A percentile compares a stretch with the other conserved stretches of the same genome.
phyloP scores from a whole-genome alignment of 106 monocot genomes.

The Dioscorea dumetorum region DNA sequence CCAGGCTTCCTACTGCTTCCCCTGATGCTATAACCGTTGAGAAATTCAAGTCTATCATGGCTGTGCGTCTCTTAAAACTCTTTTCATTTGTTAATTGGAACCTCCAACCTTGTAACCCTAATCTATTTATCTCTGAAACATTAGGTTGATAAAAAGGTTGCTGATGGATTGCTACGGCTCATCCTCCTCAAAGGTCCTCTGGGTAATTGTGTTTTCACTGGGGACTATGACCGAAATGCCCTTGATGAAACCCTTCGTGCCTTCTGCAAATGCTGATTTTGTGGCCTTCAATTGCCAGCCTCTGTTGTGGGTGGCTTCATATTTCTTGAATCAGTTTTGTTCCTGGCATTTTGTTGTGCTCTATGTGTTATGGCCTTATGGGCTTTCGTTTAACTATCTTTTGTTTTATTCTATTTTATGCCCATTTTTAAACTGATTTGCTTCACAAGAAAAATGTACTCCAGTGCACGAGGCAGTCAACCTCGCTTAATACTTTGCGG shows the following conservation, averaged over 20 bases:
- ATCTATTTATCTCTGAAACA: background rate
- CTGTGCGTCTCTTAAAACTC: slow-evolving; percentile 34
- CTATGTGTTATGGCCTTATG: too few species aligned
- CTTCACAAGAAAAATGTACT: too few species aligned
- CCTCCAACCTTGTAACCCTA: slow-evolving; percentile 13
- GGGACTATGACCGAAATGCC: slow-evolving; percentile 70
- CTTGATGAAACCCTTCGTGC: slow-evolving; percentile 89
- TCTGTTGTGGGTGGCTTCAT: background rate
- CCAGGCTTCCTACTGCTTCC: slow-evolving; percentile 66
- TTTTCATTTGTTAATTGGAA: background rate
- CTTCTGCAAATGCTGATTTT: slow-evolving; percentile 65
- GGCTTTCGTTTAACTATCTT: too few species aligned
- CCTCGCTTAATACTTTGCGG: too few species aligned
- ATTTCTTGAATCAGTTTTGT: background rate
- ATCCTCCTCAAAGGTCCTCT: slow-evolving; percentile 98
- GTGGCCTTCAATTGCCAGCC: background rate
- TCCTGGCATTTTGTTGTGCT: too few species aligned
- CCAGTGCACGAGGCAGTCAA: too few species aligned
- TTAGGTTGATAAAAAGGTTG: slow-evolving; percentile 98
- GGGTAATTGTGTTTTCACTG: slow-evolving; percentile 91
- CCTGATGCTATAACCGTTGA: slow-evolving; percentile 93
- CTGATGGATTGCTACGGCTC: slow-evolving; percentile 87
- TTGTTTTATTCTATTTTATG: too few species aligned
- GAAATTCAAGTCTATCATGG: slow-evolving; percentile 73
- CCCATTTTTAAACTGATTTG: too few species aligned